These are phyloP conservation scores for Fusarium subtropicale DNA, from an alignment of 2,329 filamentous ascomycete genomes.

Conservation along the genomic window DNA sequence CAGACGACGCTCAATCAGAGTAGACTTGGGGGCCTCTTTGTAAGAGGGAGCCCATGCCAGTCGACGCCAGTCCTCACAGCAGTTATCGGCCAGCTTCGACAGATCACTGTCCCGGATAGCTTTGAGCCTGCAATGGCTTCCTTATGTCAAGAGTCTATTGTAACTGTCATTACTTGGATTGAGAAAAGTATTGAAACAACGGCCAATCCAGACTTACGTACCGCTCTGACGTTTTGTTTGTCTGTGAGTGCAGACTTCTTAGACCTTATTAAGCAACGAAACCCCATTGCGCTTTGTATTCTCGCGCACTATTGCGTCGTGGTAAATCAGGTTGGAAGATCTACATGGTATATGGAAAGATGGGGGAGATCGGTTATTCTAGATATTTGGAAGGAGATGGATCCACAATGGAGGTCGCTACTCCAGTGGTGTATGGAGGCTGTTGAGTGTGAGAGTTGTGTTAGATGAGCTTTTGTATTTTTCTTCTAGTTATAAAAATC, in stretches of 20 bases:
- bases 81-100: neutral
- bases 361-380: neutral
- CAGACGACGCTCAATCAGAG: neutral
- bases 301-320: neutral
- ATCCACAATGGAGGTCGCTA: neutral
- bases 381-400: neutral
- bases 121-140: neutral
- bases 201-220: neutral
- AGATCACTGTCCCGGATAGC: neutral
- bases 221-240: neutral
- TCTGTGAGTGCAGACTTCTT: neutral
- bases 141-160: neutral
- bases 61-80: neutral
- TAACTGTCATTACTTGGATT: neutral
- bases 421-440: neutral
- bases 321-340: neutral
- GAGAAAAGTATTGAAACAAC: neutral
- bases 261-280: neutral
- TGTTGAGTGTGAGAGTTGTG: neutral
- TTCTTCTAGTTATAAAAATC: neutral
- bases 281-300: neutral
- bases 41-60: neutral
- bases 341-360: neutral
- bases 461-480: neutral
- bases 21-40: neutral